A percentile compares a stretch with the other conserved stretches of the same genome.
phyloP scores from a whole-genome alignment of 1,139 yeast genomes.

The Geotrichum aggregatum region DNA sequence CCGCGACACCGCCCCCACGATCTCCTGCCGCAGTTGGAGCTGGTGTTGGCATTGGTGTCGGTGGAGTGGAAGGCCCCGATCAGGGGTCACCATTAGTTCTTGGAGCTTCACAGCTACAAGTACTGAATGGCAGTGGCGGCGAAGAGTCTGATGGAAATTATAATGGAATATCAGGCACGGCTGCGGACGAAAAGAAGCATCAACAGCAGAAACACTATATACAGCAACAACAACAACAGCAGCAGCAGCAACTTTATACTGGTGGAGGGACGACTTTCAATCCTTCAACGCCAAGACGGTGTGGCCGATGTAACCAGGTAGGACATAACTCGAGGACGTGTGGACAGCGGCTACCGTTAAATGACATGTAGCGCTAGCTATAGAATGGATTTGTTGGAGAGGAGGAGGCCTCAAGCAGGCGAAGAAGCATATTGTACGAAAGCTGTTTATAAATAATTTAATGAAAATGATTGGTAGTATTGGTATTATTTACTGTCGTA shows the following conservation, averaged over 20 bases:
- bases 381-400: no score
- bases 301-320: constrained; percentile 14
- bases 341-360: background rate
- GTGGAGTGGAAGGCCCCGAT: no score
- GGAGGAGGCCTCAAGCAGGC: background rate
- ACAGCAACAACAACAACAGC: no score
- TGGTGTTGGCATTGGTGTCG: background rate
- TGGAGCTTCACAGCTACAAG: background rate
- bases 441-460: background rate
- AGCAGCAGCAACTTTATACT: background rate
- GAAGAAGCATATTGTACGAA: background rate
- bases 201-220: no score
- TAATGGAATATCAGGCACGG: background rate
- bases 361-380: background rate
- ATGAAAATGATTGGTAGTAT: background rate
- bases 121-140: background rate
- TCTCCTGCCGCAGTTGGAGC: background rate
- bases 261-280: background rate
- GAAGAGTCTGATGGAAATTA: background rate
- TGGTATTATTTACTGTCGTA: background rate
- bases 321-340: constrained; percentile 17
- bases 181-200: background rate
- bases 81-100: constrained; percentile 1
- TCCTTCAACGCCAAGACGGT: constrained; percentile 4
- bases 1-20: background rate